Conservation (phyloP, 257 asterid genomes). For the Echium plantagineum region DNA sequence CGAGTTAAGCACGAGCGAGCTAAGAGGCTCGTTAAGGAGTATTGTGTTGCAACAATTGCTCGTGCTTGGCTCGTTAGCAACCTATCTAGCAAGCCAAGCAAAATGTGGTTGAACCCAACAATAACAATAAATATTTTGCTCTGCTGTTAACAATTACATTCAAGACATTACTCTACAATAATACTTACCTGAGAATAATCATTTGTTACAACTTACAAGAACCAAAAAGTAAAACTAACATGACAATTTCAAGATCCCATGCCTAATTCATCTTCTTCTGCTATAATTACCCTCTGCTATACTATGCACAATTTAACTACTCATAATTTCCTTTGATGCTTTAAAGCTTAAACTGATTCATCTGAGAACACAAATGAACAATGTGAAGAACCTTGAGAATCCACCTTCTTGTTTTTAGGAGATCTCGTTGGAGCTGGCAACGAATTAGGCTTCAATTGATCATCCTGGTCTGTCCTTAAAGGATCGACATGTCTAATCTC, state of each 20-base stretch:
- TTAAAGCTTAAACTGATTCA: not conserved
- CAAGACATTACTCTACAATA: not conserved
- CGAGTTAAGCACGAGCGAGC: too few species aligned
- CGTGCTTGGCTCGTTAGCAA: too few species aligned
- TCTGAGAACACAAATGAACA: not conserved
- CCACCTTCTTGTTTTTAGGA: not conserved
- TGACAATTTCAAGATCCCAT: too few species aligned
- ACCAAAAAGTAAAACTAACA: too few species aligned
- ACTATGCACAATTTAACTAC: not conserved
- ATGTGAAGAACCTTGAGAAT: not conserved
- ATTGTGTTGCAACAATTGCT: too few species aligned
- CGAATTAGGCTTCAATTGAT: not conserved
- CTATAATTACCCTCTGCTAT: too few species aligned
- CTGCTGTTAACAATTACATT: not conserved
- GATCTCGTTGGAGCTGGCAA: not conserved
- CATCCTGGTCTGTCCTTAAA: not conserved
- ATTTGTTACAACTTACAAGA: not conserved
- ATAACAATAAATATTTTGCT: too few species aligned
- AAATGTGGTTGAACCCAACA: too few species aligned
- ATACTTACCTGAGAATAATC: not conserved
- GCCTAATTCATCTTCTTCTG: not conserved
- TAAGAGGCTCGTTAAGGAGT: too few species aligned
- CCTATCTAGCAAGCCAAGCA: too few species aligned
- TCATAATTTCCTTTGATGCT: not conserved
- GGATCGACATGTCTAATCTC: conserved; percentile 34